A percentile compares a stretch with the other conserved stretches of the same genome.
Evolutionary conservation across 176 grass and related monocot genomes (phyloP).

Genomic region (Eremochloa ophiuroides): DNA sequence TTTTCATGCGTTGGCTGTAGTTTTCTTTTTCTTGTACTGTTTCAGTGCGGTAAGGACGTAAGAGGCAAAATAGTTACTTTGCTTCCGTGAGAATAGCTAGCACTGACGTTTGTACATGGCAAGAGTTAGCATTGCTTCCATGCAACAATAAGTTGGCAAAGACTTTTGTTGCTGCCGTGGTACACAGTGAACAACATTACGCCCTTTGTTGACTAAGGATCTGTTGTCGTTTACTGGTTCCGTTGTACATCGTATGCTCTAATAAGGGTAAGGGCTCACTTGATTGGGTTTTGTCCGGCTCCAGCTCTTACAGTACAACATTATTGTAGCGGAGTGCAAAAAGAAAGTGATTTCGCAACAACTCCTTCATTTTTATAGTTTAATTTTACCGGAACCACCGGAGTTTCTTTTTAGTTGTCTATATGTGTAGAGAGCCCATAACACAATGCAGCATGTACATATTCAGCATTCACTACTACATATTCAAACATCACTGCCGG

Average conservation of each 20-base stretch:
- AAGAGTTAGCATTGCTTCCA: not conserved
- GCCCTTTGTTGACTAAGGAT: conserved; percentile 13
- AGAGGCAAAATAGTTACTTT: not conserved
- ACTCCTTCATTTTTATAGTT: not conserved
- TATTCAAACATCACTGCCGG: no score
- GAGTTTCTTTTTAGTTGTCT: no score
- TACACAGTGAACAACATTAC: conserved; percentile 13
- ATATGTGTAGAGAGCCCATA: no score
- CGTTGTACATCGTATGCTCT: not conserved
- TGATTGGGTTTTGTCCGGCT: not conserved
- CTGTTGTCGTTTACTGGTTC: not conserved
- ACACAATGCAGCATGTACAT: no score
- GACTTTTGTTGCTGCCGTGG: conserved; percentile 21
- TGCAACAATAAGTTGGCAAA: conserved; percentile 23
- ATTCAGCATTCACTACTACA: no score
- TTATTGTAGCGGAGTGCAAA: not conserved
- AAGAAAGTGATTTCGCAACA: not conserved
- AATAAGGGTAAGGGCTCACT: no score
- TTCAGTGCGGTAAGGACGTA: conserved; percentile 1
- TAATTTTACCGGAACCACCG: no score
- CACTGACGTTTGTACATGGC: not conserved
- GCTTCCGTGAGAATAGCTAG: not conserved
- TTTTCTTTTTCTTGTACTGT: not conserved
- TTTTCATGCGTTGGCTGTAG: not conserved
- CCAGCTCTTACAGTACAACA: not conserved